Evolutionary conservation across 1,284 basidiomycete species (phyloP).

Genomic region (Ustilago crameri): DNA sequence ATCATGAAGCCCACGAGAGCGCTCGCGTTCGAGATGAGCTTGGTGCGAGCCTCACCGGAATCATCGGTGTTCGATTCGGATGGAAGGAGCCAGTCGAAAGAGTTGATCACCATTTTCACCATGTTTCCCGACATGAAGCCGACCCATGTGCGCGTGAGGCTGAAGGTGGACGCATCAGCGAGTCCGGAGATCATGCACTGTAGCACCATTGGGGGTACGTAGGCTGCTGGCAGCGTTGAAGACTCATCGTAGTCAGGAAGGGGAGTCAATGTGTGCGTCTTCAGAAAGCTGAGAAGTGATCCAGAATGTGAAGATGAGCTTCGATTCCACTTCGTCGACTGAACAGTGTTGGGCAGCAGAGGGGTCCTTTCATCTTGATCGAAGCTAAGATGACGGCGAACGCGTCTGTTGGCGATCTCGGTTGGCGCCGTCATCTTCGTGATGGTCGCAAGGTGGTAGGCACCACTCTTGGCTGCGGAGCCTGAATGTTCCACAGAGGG

Average conservation of each 20-base stretch:
- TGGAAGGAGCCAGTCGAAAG: slow-evolving; percentile 27
- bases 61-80: slow-evolving; percentile 20
- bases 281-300: not conserved
- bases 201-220: slow-evolving; percentile 29
- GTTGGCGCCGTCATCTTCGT: slow-evolving; percentile 1
- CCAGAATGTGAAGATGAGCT: not conserved
- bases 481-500: not conserved
- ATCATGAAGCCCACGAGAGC: slow-evolving; percentile 29
- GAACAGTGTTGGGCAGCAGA: slow-evolving; percentile 6
- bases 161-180: slow-evolving; percentile 35
- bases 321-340: not conserved
- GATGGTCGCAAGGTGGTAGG: not conserved
- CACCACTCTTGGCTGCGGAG: not conserved
- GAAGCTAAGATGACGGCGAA: not conserved
- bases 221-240: slow-evolving; percentile 16
- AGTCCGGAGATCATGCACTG: slow-evolving; percentile 48
- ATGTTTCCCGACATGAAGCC: slow-evolving; percentile 54
- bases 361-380: slow-evolving; percentile 12
- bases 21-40: slow-evolving; percentile 23
- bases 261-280: slow-evolving; percentile 14
- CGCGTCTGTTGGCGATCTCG: not conserved
- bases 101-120: slow-evolving; percentile 43
- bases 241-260: slow-evolving; percentile 15
- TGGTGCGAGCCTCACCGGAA: slow-evolving; percentile 1
- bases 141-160: slow-evolving; percentile 36